phyloP scores from a whole-genome alignment of 1,139 yeast genomes.

The Yamadazyma diospyri region DNA sequence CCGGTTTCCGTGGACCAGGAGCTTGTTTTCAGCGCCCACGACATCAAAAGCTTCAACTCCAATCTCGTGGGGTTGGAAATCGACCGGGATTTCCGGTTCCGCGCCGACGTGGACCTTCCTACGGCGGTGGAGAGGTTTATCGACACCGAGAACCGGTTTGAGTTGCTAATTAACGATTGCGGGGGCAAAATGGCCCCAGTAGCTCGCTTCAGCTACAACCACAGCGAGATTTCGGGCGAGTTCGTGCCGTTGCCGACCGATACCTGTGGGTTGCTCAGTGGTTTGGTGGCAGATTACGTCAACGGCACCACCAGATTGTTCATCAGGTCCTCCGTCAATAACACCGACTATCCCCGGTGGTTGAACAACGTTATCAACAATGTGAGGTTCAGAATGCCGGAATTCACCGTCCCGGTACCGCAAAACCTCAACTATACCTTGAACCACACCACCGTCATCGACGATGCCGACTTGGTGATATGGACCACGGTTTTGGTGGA shows the following conservation, averaged over 20 bases:
- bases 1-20: slow-evolving; percentile 13
- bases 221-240: slow-evolving; percentile 2
- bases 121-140: slow-evolving; percentile 2
- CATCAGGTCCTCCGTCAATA: neutral
- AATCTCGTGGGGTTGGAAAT: slow-evolving; percentile 1
- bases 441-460: neutral
- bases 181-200: slow-evolving; percentile 2
- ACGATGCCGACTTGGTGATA: neutral
- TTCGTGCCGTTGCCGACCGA: slow-evolving; percentile 6
- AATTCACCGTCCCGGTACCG: neutral
- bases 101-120: slow-evolving; percentile 1
- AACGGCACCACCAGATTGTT: slow-evolving; percentile 2
- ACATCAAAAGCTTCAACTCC: slow-evolving; percentile 1
- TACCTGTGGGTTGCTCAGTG: slow-evolving; percentile 7
- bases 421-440: neutral
- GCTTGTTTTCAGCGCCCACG: slow-evolving; percentile 12
- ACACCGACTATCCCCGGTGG: slow-evolving; percentile 12
- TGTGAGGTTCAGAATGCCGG: slow-evolving; percentile 5
- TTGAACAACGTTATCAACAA: slow-evolving; percentile 11
- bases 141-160: slow-evolving; percentile 3
- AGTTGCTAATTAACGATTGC: slow-evolving; percentile 7
- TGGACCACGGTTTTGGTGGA: slow-evolving; percentile 1
- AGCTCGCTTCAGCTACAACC: slow-evolving; percentile 4
- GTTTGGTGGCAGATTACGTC: slow-evolving; percentile 3
- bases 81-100: slow-evolving; percentile 3